Base-by-base conservation (phyloP, 371 early-diverging fungal genomes). In the Mucor circinelloides region DNA sequence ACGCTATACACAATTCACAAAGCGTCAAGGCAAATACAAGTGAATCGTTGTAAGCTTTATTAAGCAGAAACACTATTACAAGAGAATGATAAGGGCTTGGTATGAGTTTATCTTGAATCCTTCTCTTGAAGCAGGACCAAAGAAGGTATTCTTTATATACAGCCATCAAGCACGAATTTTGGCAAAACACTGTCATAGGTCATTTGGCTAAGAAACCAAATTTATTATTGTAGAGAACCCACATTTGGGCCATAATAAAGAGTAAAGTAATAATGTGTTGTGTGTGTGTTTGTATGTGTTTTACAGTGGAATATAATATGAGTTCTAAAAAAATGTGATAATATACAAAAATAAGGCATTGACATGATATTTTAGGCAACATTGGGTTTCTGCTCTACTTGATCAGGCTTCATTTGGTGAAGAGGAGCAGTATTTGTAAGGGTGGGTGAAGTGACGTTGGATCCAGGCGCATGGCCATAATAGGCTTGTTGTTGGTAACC, bases 361-460 rank as follows among this genome's bases (percentile, higher is more conserved):
- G 17, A 59, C 15, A 31, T 56, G 10, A 27, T 27, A 52, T 27
- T 15, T 73, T 70, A 67, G 34, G 56, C 65, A 44, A 40, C 76
- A 57, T 76, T 70, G 13, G 76, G 76, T n/a, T 76, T 76, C 57
- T 76, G 71, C 9, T 76, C 76, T 15, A 72, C 60, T 52, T 73
- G 66, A 50, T 76, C 73, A 4, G 76, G 76, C 27, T 76, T 76
- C 42, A 76, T 60, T 50, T 55, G 59, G n/a, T 62, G 65, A 5
- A 59, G 27, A 58, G 70, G 60, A 7, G 55, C 58, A 60, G 56
- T 10, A 27, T 46, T 55, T 19, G 36, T 34, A 15, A 68, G 27
- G 7, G 64, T 69, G 2, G 69, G 59, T 7, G 65, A 56, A 27
- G 72, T 59, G 17, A 71, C 55, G 27, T 64, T 59, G 17, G 68